Evolutionary conservation across 768 basidiomycete species (phyloP).

Genomic region (Kwoniella heveanensis): DNA sequence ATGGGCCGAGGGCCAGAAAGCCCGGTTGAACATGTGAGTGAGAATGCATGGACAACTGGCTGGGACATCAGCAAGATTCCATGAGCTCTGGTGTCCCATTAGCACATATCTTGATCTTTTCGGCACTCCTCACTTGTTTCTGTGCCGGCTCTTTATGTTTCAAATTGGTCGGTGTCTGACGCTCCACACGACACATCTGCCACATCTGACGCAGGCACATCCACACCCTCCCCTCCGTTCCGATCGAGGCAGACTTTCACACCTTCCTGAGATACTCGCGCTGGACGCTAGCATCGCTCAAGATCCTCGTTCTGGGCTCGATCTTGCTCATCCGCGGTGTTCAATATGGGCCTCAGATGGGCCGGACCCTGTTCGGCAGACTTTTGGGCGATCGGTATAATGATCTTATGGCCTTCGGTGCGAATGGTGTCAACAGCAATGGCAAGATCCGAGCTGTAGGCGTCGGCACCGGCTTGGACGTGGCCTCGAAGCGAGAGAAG

Average conservation of each 20-base stretch:
- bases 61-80: too few species aligned
- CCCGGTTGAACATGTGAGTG: slow-evolving; percentile 10
- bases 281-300: slow-evolving; percentile 8
- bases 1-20: slow-evolving; percentile 15
- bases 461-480: too few species aligned
- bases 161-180: too few species aligned
- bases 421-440: too few species aligned
- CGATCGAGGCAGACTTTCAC: not conserved
- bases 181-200: too few species aligned
- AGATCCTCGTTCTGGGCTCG: slow-evolving; percentile 15
- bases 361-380: slow-evolving; percentile 10
- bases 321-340: slow-evolving; percentile 14
- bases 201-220: slow-evolving; percentile 3
- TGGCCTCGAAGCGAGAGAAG: not conserved
- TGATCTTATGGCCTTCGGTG: slow-evolving; percentile 11
- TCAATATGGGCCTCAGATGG: slow-evolving; percentile 13
- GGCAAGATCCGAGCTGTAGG: too few species aligned
- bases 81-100: not conserved
- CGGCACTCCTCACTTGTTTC: too few species aligned
- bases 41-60: too few species aligned
- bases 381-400: slow-evolving; percentile 18
- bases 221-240: slow-evolving; percentile 3
- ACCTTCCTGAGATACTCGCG: slow-evolving; percentile 4
- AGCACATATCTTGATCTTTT: too few species aligned
- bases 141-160: too few species aligned